Evolutionary conservation across 306 rosid species (phyloP).

Genomic region (Ceratonia siliqua): DNA sequence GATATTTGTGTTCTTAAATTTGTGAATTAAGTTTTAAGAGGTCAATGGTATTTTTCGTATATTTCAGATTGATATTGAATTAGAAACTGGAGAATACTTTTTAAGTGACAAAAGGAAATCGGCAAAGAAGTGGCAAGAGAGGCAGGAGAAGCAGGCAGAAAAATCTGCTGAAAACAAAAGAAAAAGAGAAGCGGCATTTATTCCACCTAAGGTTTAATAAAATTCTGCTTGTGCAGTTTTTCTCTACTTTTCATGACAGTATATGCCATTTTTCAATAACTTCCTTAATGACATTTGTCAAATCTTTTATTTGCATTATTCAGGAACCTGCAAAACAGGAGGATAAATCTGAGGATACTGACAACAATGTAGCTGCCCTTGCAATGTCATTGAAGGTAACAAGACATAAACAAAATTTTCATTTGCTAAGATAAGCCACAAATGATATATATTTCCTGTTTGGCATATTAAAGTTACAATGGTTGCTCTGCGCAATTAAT

Average conservation of each 20-base stretch:
- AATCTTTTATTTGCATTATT: slow-evolving; percentile 24
- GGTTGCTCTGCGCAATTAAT: background rate
- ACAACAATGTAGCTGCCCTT: slow-evolving; percentile 53
- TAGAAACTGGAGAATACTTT: slow-evolving; percentile 94
- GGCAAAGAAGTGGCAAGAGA: slow-evolving; percentile 89
- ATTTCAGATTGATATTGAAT: slow-evolving; percentile 78
- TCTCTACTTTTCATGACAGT: background rate
- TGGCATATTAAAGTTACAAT: background rate
- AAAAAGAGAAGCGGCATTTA: slow-evolving; percentile 80
- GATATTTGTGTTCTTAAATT: slow-evolving; percentile 11
- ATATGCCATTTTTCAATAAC: background rate
- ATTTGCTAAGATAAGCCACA: background rate
- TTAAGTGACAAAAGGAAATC: slow-evolving; percentile 72
- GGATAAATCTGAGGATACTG: slow-evolving; percentile 46
- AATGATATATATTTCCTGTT: background rate
- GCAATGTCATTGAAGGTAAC: slow-evolving; percentile 72
- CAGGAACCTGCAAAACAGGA: slow-evolving; percentile 66
- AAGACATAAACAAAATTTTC: background rate
- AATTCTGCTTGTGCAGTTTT: background rate
- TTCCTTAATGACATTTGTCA: slow-evolving; percentile 2
- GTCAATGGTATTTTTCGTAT: slow-evolving; percentile 9
- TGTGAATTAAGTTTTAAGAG: slow-evolving; percentile 12
- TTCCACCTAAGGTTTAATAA: slow-evolving; percentile 71
- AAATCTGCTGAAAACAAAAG: slow-evolving; percentile 84
- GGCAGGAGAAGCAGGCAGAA: slow-evolving; percentile 72